Evolutionary conservation across 352 stramenopile genomes (phyloP).

Genomic region (Phytophthora megakarya): DNA sequence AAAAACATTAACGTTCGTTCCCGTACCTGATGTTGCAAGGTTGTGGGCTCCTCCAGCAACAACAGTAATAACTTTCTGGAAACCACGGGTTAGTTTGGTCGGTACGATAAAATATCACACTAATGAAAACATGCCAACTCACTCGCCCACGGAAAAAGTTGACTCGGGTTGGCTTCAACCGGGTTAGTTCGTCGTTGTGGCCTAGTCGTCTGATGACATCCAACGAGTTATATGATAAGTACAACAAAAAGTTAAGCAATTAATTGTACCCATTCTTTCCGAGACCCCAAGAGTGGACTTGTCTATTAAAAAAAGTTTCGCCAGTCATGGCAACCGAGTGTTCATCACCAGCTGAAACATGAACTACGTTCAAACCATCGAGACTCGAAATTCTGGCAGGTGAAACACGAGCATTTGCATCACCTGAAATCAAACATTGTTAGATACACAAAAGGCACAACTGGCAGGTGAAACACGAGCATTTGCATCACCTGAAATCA

Average conservation of each 20-base stretch:
- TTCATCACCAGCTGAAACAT: slow-evolving; percentile 66
- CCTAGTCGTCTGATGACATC: slow-evolving; percentile 52
- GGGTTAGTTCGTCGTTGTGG: slow-evolving; percentile 59
- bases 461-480: slow-evolving; percentile 41
- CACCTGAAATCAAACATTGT: slow-evolving; percentile 38
- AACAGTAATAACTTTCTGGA: slow-evolving; percentile 75
- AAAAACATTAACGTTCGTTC: background rate
- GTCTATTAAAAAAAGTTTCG: slow-evolving; percentile 67
- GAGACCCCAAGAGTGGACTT: slow-evolving; percentile 83
- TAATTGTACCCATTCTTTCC: slow-evolving; percentile 63
- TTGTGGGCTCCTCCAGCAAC: slow-evolving; percentile 65
- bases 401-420: slow-evolving; percentile 39
- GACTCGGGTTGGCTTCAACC: slow-evolving; percentile 67
- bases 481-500: slow-evolving; percentile 47
- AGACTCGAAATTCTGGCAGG: slow-evolving; percentile 50
- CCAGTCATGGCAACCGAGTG: slow-evolving; percentile 71
- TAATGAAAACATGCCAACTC: background rate
- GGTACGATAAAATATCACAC: background rate
- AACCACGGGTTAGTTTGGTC: background rate
- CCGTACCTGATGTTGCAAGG: slow-evolving; percentile 62
- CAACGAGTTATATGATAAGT: background rate
- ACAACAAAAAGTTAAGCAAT: background rate
- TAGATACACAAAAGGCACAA: background rate
- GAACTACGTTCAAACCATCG: slow-evolving; percentile 59
- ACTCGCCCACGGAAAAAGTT: slow-evolving; percentile 74